Evolutionary conservation across 2,329 filamentous ascomycete genomes (phyloP), one percentile per base, ranked within the genome.

Genomic region (Clonostachys chloroleuca): DNA sequence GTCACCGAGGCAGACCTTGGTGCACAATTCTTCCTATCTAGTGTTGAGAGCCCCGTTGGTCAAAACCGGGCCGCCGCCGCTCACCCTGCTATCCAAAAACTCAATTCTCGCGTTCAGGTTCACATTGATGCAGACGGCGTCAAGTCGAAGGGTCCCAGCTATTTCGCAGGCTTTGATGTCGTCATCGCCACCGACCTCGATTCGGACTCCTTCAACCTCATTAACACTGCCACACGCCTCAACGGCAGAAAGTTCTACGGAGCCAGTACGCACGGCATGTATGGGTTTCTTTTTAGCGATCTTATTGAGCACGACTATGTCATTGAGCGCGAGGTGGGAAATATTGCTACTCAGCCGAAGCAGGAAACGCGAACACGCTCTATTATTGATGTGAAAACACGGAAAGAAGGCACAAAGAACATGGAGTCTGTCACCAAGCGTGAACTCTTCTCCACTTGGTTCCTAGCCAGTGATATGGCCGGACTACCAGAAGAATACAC

Each of bases 261-360:
- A 10, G 88, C 91, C 35, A 86, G 84, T 44, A 82, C 87, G 4
- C 89, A 96, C 62, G 94, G 94, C 43, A 80, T 96, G 63, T 97
- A 95, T 64, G 94, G 94, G 47, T 99, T 89, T 70, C 87, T 96
- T 54, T 99, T 99, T 64, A 87, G 88, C 49, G 94, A 99, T 64
- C 78, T 99, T 18, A 90, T 96, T 56, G 80, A 85, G 58, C 94
- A 99, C 65, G 85, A 92, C 58, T 99, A 90, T 61, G 83, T 94
- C 50, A 86, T 99, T 51, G 86, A 95, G 70, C 85, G 94, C 48
- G 83, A 89, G 51, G 84, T 86, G 52, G 84, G 87, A 49, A 97
- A 97, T 60, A 72, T 88, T 12, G 62, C 80, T 17, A 85, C 83
- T 1, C 65, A 75, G 39, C 52, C 74, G 9, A 75, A 76, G 43